A percentile compares a stretch with the other conserved stretches of the same genome.
phyloP scores from a whole-genome alignment of 768 basidiomycete genomes.

The Serendipita vermifera region DNA sequence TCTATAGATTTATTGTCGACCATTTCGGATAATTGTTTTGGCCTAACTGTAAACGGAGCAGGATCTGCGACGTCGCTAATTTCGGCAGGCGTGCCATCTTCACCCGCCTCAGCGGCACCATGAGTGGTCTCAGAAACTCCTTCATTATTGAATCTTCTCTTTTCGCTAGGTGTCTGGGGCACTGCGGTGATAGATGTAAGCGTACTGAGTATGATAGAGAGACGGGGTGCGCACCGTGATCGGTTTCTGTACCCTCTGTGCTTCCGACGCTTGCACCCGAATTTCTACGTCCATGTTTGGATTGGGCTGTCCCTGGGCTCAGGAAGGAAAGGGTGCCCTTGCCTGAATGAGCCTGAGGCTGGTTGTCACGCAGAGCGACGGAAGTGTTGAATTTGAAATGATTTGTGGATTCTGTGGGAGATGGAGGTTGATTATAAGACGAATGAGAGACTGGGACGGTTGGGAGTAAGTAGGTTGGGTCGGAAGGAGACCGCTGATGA shows the following conservation, averaged over 20 bases:
- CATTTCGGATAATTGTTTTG: constrained; percentile 64
- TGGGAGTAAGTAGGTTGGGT: constrained; percentile 13
- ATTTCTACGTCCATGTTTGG: not conserved
- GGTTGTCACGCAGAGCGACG: constrained; percentile 17
- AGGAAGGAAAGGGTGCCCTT: constrained; percentile 10
- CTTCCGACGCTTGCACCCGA: constrained; percentile 1
- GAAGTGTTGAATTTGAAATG: constrained; percentile 15
- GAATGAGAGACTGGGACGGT: constrained; percentile 10
- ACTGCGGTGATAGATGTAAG: too few species aligned
- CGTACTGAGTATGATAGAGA: too few species aligned
- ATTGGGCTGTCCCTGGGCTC: not conserved
- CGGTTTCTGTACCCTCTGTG: constrained; percentile 12
- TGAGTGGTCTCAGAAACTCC: not conserved
- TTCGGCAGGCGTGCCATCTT: not conserved
- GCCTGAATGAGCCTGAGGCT: constrained; percentile 25
- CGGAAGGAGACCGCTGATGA: not conserved
- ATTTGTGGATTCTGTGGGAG: not conserved
- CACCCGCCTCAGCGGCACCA: not conserved
- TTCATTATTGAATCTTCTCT: too few species aligned
- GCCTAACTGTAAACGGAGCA: constrained; percentile 59
- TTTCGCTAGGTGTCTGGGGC: too few species aligned
- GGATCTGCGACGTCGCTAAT: constrained; percentile 36
- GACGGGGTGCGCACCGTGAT: constrained; percentile 2
- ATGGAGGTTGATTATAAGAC: constrained; percentile 20
- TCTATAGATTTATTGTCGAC: constrained; percentile 81